Percentiles rank a stretch among this genome's conserved stretches.
phyloP scores from a whole-genome alignment of 1,284 basidiomycete species.

The Tilletia walkeri region DNA sequence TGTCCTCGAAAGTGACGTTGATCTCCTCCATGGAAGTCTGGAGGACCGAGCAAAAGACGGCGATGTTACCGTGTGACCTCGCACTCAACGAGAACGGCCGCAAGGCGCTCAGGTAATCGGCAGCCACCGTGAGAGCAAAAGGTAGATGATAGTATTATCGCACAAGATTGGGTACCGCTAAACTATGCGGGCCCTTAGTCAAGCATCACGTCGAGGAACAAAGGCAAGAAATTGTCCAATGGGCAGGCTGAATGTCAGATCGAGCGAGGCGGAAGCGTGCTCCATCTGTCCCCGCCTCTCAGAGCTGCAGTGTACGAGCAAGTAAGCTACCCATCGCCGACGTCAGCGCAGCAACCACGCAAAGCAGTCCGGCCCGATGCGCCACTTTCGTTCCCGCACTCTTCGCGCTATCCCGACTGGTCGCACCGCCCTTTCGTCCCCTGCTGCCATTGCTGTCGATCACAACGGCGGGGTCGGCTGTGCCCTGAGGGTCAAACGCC shows the following conservation, averaged over 20 bases:
- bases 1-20: too few relatives aligned
- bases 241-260: background rate
- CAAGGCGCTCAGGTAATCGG: too few relatives aligned
- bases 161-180: too few relatives aligned
- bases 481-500: constrained; percentile 20
- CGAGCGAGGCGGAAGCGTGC: too few relatives aligned
- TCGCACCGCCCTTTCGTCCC: constrained; percentile 15
- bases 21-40: too few relatives aligned
- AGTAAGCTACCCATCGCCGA: background rate
- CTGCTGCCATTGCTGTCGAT: constrained; percentile 20
- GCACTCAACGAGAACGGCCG: too few relatives aligned
- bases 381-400: background rate
- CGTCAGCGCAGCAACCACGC: background rate
- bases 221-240: background rate
- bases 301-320: background rate
- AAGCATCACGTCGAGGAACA: too few relatives aligned
- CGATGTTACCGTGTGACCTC: too few relatives aligned
- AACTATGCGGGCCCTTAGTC: too few relatives aligned
- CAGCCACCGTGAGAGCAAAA: too few relatives aligned
- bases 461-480: constrained; percentile 8
- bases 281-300: background rate
- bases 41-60: too few relatives aligned
- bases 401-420: constrained; percentile 4
- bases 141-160: too few relatives aligned
- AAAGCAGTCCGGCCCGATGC: background rate